These are phyloP conservation scores for Alopecurus myosuroides DNA, from an alignment of 176 grass and related monocot species.

Conservation along the genomic window DNA sequence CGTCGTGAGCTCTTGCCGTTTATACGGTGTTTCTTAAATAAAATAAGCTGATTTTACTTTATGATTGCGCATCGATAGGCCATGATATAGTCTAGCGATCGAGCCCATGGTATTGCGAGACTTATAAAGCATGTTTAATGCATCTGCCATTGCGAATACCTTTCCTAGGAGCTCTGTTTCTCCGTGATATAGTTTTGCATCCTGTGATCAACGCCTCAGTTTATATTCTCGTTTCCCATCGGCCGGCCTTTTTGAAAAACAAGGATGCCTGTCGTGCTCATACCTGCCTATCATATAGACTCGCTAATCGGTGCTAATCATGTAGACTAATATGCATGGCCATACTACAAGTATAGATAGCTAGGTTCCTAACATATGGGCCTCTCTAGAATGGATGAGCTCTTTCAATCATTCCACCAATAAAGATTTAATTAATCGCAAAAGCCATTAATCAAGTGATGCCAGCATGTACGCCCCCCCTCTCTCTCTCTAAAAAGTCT, in stretches of 20 bases:
- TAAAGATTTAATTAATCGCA: too few relatives aligned
- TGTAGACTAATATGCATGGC: conserved; percentile 43
- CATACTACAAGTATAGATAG: conserved; percentile 26
- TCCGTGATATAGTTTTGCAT: not conserved
- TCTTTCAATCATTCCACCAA: conserved; percentile 22
- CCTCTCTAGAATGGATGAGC: conserved; percentile 4
- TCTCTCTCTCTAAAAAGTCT: not conserved
- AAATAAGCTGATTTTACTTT: too few relatives aligned
- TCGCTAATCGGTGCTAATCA: not conserved
- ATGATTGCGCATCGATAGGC: too few relatives aligned
- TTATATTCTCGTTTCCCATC: not conserved
- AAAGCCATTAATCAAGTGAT: conserved; percentile 49
- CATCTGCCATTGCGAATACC: too few relatives aligned
- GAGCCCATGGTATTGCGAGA: too few relatives aligned
- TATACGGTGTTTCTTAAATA: too few relatives aligned
- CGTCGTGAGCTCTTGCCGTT: too few relatives aligned
- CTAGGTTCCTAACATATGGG: conserved; percentile 15
- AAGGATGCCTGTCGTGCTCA: not conserved
- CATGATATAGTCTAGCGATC: too few relatives aligned
- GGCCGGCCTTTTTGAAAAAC: not conserved
- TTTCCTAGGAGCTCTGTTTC: too few relatives aligned
- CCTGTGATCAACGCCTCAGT: not conserved
- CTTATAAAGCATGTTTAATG: too few relatives aligned
- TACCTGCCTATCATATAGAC: not conserved
- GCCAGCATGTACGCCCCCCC: not conserved